Base-by-base conservation (phyloP, 129 eudicot species). In the Tagetes erecta region DNA sequence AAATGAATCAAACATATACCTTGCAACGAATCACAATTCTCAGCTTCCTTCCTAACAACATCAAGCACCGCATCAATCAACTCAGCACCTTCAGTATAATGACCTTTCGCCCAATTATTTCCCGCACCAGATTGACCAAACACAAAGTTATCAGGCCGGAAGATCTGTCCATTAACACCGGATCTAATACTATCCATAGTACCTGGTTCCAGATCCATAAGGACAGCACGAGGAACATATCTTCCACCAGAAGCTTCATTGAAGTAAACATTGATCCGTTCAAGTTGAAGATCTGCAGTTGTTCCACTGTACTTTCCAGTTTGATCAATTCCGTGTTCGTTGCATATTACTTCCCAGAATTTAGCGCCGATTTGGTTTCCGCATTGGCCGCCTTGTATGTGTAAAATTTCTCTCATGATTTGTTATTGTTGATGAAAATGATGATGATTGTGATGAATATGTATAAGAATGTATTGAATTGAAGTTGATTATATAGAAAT, bases 141-240 rank as follows among this genome's bases (percentile, higher is more conserved):
- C 2, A 89, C 97, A 64, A 92, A 92, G 73, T 92, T 92, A 81
- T 92, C 97, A 27, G 97, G 97, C 1, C 97, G 62, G 56, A 92
- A 92, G 81, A 92, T 92, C 85, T 85, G 91, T 0, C 97, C 97
- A 50, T 79, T 85, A 0, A 94, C 88, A 8, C 96, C 94, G 35
- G 97, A 87, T 89, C 96, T 84, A 77, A 92, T 89, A 71, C 96
- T 89, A 35, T 92, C 98, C 98, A 92, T 92, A 27, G 97, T 89
- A 31, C 96, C 97, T 2, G 97, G 97, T 77, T 92, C 97, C 5
- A 92, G 96, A 87, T 92, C 97, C 97, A 92, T 89, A 31, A 92
- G 89, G 1, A 92, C 97, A 14, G 97, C 97, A 12, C 97, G 87
- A 30, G 97, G 97, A 33, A 92, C 97, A 49, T 83, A 92, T 35